Base-by-base conservation (phyloP, 2,329 filamentous ascomycete species). In the Magnaporthales sp. region DNA sequence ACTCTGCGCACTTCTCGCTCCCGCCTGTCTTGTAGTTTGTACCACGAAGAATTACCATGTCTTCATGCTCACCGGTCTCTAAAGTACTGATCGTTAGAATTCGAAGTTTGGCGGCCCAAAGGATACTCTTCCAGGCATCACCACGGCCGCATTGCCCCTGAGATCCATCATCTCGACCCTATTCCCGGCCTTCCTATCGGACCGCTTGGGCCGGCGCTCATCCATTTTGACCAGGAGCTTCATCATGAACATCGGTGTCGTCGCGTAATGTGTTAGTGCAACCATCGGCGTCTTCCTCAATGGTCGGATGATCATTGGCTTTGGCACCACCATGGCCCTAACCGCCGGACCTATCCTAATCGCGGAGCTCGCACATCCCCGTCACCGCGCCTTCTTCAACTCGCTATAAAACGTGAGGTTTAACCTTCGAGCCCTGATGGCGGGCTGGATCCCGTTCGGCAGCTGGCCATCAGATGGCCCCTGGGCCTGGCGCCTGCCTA, bases 141-240 rank as follows among this genome's bases (percentile, higher is more conserved):
- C 88, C 38, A 81, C 81, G 0, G 84, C 86, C 1, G 83, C 84
- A 19, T 88, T 88, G 74, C 85, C 83, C 6, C 77, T 89, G 2
- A 86, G 86, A 7, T 84, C 85, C 15, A 81, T 89, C 67, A 75
- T 84, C 8, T 83, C 83, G 26, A 79, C 88, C 1, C 86, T 86
- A 0, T 81, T 89, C 66, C 82, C 88, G 24, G 81, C 85, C 0
- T 75, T 82, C 5, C 71, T 88, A 15, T 85, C 85, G 9, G 67
- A 71, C 56, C 65, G 60, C 38, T 70, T 67, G 29, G 80, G 80
- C 13, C 77, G 80, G 32, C 74, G 77, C 38, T 72, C 75, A 70
- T 79, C 78, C 66, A 78, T 82, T 66, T 73, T 80, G 62, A 76
- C 79, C 68, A 77, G 78, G 56, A 76, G 76, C 64, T 22, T 74